Evolutionary conservation across 768 basidiomycete genomes (phyloP).

Genomic region (Suillus ampliporus): DNA sequence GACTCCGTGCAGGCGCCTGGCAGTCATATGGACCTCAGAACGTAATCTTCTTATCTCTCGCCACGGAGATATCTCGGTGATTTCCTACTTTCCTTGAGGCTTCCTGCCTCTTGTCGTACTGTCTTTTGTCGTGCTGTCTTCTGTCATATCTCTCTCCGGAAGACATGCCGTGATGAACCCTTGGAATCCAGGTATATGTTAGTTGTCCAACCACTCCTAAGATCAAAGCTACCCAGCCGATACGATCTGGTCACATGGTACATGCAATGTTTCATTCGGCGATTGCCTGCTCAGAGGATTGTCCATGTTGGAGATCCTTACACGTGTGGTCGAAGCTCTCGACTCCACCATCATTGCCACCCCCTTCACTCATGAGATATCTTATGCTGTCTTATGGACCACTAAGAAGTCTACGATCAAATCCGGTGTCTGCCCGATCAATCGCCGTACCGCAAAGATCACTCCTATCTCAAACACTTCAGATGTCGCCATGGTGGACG

Average conservation of each 20-base stretch:
- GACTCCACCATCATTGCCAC: not conserved
- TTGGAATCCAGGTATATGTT: not conserved
- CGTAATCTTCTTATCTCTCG: constrained; percentile 9
- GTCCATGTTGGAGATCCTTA: not conserved
- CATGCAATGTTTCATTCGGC: not conserved
- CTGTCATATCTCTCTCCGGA: constrained; percentile 4
- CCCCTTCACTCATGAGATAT: not conserved
- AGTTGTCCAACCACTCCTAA: not conserved
- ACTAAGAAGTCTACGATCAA: not conserved
- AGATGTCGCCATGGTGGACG: constrained; percentile 2
- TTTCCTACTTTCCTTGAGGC: constrained; percentile 15
- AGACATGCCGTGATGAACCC: not conserved
- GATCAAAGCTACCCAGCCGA: not conserved
- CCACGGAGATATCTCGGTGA: constrained; percentile 18
- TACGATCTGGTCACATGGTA: constrained; percentile 4
- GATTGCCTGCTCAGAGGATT: not conserved
- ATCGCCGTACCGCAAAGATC: not conserved
- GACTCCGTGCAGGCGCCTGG: constrained; percentile 13
- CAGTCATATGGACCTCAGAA: constrained; percentile 10
- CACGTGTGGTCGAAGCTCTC: not conserved
- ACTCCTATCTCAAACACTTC: constrained; percentile 3
- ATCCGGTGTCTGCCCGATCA: constrained; percentile 1
- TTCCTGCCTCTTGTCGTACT: constrained; percentile 13
- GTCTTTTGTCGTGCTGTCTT: constrained; percentile 1
- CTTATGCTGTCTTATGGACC: not conserved